Conservation (phyloP, 2,329 filamentous ascomycete genomes). For the Saccharata proteae region DNA sequence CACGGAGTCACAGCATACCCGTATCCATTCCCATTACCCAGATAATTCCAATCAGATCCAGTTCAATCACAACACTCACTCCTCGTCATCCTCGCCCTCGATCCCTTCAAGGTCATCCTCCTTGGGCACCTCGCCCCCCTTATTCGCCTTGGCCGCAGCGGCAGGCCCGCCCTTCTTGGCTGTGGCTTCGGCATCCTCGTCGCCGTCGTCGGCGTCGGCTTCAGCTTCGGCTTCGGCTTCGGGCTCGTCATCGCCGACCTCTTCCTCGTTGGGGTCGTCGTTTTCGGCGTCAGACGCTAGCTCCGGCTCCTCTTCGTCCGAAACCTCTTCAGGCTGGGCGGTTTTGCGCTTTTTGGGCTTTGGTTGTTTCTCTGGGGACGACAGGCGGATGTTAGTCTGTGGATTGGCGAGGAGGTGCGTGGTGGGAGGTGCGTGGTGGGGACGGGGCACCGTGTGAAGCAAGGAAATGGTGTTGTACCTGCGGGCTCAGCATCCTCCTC, state of each 20-base stretch:
- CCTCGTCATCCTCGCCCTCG: conserved; percentile 16
- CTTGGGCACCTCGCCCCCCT: conserved; percentile 18
- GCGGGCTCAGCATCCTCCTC: conserved; percentile 8
- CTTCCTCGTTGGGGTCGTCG: conserved; percentile 7
- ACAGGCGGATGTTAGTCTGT: conserved; percentile 1
- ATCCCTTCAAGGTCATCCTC: conserved; percentile 18
- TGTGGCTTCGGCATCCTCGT: conserved; percentile 15
- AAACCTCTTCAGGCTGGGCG: conserved; percentile 12
- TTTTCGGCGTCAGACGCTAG: conserved; percentile 13
- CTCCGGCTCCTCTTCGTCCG: too few species aligned
- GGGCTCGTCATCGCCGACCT: conserved; percentile 9
- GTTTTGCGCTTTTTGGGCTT: conserved; percentile 19
- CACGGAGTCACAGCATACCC: too few species aligned
- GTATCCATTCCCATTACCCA: too few species aligned
- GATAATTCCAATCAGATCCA: too few species aligned
- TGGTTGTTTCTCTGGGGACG: conserved; percentile 10
- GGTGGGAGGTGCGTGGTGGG: background rate
- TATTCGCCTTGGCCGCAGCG: conserved; percentile 17
- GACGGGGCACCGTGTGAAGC: background rate
- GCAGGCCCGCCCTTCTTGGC: conserved; percentile 16
- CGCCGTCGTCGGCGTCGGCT: conserved; percentile 13
- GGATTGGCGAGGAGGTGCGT: background rate
- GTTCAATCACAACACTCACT: too few species aligned
- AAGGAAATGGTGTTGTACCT: background rate
- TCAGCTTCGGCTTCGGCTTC: conserved; percentile 10